A percentile compares a stretch with the other conserved stretches of the same genome.
phyloP scores from a whole-genome alignment of 495 filamentous ascomycete genomes.

The Monascus purpureus region DNA sequence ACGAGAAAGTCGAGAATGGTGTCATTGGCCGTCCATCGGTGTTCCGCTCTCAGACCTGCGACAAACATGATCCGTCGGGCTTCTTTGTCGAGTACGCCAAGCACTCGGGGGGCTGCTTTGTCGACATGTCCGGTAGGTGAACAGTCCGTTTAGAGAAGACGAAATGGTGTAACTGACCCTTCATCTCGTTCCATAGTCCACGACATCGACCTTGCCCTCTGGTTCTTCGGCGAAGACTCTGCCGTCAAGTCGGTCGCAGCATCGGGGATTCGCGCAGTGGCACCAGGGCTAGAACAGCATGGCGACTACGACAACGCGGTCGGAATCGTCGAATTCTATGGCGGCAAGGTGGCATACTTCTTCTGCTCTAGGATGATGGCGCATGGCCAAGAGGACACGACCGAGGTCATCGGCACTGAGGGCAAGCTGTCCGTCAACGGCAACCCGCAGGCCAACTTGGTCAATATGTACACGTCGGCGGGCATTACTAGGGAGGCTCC shows the following conservation, averaged over 20 bases:
- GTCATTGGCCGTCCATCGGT: conserved; percentile 36
- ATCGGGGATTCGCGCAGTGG: conserved; percentile 43
- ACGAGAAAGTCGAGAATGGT: conserved; percentile 29
- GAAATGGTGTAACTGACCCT: too few relatives aligned
- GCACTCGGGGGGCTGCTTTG: conserved; percentile 37
- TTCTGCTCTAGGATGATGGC: conserved; percentile 50
- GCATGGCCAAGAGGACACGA: conserved; percentile 47
- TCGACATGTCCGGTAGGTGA: conserved; percentile 42
- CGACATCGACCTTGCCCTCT: conserved; percentile 43
- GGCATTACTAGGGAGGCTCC: conserved; percentile 44
- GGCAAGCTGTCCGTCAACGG: conserved; percentile 46
- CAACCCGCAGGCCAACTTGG: conserved; percentile 36
- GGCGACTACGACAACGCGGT: conserved; percentile 50
- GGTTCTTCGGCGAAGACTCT: conserved; percentile 40
- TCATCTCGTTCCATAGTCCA: too few relatives aligned
- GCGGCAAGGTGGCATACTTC: conserved; percentile 46
- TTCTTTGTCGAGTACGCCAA: conserved; percentile 42
- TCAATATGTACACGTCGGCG: conserved; percentile 32
- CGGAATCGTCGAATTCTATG: conserved; percentile 48
- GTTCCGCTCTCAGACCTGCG: conserved; percentile 43
- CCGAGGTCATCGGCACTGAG: conserved; percentile 49
- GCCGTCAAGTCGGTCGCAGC: conserved; percentile 36
- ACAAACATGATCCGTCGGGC: conserved; percentile 39
- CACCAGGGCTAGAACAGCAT: conserved; percentile 43
- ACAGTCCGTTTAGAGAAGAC: too few relatives aligned